Evolutionary conservation across 1,284 basidiomycete genomes (phyloP).

Genomic region (Malassezia equina): DNA sequence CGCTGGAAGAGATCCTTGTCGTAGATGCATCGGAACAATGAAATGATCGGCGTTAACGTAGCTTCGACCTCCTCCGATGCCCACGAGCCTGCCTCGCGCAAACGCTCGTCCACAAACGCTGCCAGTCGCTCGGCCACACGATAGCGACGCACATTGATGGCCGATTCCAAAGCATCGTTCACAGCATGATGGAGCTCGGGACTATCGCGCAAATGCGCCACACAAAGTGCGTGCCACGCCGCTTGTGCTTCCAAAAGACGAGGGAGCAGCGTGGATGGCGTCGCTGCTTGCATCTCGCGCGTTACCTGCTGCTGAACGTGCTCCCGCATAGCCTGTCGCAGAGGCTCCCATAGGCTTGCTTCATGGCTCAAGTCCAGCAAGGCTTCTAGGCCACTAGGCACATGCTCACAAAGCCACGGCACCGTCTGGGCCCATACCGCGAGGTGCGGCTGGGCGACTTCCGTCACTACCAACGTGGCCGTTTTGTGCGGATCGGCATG

Average conservation of each 20-base stretch:
- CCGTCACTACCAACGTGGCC: neutral
- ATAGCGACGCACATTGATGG: neutral
- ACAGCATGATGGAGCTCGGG: neutral
- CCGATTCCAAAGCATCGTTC: neutral
- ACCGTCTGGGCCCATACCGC: slow-evolving; percentile 21
- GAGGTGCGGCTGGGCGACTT: slow-evolving; percentile 25
- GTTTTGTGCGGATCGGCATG: neutral
- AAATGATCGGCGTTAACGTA: slow-evolving; percentile 51
- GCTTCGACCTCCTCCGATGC: slow-evolving; percentile 23
- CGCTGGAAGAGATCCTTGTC: slow-evolving; percentile 56
- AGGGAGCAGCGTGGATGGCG: neutral
- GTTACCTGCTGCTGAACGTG: slow-evolving; percentile 3
- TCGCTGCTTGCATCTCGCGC: neutral
- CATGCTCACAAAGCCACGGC: slow-evolving; percentile 16
- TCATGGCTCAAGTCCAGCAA: neutral
- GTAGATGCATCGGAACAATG: slow-evolving; percentile 72
- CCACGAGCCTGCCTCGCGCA: slow-evolving; percentile 20
- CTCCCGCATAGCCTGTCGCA: slow-evolving; percentile 1
- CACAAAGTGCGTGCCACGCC: neutral
- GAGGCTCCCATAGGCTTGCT: neutral
- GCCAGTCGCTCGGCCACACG: slow-evolving; percentile 35
- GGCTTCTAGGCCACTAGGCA: neutral
- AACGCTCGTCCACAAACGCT: slow-evolving; percentile 25
- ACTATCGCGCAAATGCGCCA: neutral
- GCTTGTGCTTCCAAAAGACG: neutral